Evolutionary conservation across 2,329 filamentous ascomycete species (phyloP), one percentile per base, ranked within the genome.

Genomic region (Microsporum ferrugineum): DNA sequence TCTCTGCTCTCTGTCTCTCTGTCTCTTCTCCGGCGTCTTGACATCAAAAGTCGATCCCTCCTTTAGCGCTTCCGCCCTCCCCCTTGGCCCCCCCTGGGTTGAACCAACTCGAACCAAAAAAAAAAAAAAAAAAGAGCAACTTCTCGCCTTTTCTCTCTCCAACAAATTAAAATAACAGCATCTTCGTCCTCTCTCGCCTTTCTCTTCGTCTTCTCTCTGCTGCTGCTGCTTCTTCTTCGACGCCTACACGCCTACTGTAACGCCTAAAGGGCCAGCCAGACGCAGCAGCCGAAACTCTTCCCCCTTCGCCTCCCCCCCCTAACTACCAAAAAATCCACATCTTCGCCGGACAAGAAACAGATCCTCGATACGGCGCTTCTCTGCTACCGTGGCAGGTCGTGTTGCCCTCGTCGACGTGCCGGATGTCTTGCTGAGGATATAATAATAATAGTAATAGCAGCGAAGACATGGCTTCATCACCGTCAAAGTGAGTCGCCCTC

Each of bases 401-500:
- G 43, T 47, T 47, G 43, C 34, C 34, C 34, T 36, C 34, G 39
- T 43, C 12, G 39, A 43, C 39, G 39, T 12, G 39, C 49, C 49
- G 49, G 49, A 53, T 53, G 49, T 29, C 49, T n/a, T 33, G 49
- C 49, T 53, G 49, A 53, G 49, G 17, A 23, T 23, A 23, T 23
- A 23, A 23, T 23, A 23, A 23, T 23, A 23, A 23, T 23, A 23
- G 17, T 23, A 23, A 23, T 23, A 23, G 17, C 17, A 23, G 49
- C n/a, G 12, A 33, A n/a, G 39, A 23, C 55, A 57, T 57, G 55
- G 55, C 55, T 57, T 57, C 55, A 5, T 57, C 55, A 8, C 33
- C 23, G 47, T 34, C 55, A 39, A 41, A 57, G 55, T 57, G 29
- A 57, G 55, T 57, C 47, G 17, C 6, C 14, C 7, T 33, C 47